Evolutionary conservation across 192 early-diverging fungal genomes (phyloP), one percentile per base, ranked within the genome.

Genomic region (Gaertneriomyces sp.): DNA sequence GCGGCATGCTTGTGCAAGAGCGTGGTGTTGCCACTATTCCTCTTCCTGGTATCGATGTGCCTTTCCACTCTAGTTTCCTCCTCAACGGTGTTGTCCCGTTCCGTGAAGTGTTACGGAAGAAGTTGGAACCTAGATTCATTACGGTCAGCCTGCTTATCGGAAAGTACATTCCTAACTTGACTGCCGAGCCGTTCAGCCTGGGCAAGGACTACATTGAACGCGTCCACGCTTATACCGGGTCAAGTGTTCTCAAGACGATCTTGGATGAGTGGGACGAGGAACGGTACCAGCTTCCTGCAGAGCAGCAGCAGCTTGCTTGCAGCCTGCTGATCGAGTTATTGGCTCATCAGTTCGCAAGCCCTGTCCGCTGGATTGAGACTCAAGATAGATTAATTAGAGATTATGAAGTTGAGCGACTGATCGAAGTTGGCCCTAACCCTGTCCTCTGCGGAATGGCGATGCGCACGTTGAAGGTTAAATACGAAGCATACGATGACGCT

Each of bases 41-140:
- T 55, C 76, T 98, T 2, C 82, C 84, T 5, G 93, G 93, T 60
- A 92, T 98, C 61, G 95, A 98, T 72, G 91, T 98, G 58, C 95
- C 95, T 33, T 98, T 96, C 91, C 95, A 98, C 82, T 96, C 93
- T 6, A 86, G 82, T 71, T 93, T 93, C 89, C 83, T 97, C 72
- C 74, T 91, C 50, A 91, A 87, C 60, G 95, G 95, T 74, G 91
- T 97, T 60, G 81, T 86, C 19, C 92, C 95, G 45, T 97, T 97
- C 91, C 89, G 93, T 58, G 85, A 85, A 46, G 89, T 93, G 70
- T 73, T 96, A 44, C 81, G 81, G 66, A 90, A 88, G 74, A 92
- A 92, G 76, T 80, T 96, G 65, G 89, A 91, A 63, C 82, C 89
- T 50, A 81, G 87, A 51, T 85, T 87, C 74, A 81, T 97, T 70